Conservation (phyloP, 768 basidiomycete genomes). For the Rhizopogon sp. region DNA sequence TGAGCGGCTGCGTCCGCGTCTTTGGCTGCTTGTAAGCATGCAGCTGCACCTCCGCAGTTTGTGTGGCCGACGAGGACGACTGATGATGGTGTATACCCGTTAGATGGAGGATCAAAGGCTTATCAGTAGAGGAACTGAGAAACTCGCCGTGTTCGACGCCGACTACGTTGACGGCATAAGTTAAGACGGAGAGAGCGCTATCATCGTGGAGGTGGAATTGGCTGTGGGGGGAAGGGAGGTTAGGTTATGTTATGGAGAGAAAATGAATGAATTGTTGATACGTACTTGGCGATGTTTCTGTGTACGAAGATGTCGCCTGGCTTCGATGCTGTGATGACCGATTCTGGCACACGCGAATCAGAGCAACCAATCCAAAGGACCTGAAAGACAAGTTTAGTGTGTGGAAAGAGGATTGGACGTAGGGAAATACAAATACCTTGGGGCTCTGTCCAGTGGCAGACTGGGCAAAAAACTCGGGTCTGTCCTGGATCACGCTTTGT, state of each 20-base stretch:
- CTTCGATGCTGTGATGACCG: conserved; percentile 61
- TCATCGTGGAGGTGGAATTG: conserved; percentile 73
- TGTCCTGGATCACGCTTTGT: conserved; percentile 42
- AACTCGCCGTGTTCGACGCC: conserved; percentile 74
- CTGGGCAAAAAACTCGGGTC: conserved; percentile 61
- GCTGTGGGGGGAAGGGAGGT: conserved; percentile 29
- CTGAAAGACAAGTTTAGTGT: conserved; percentile 25
- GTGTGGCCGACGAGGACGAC: conserved; percentile 84
- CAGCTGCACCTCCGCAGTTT: conserved; percentile 71
- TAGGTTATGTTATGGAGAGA: not conserved
- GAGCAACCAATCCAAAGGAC: conserved; percentile 81
- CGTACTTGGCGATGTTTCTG: conserved; percentile 86
- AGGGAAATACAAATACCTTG: conserved; percentile 38
- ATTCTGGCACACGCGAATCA: conserved; percentile 86
- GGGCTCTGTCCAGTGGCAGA: conserved; percentile 62
- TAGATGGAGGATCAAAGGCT: conserved; percentile 19
- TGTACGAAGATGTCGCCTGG: conserved; percentile 89
- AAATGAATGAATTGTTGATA: not conserved
- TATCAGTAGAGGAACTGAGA: conserved; percentile 24
- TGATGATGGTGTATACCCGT: conserved; percentile 20
- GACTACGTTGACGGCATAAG: conserved; percentile 66
- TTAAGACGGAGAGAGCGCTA: conserved; percentile 65
- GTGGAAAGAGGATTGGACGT: not conserved
- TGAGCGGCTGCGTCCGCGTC: conserved; percentile 25
- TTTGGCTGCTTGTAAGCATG: conserved; percentile 45